A percentile compares a stretch with the other conserved stretches of the same genome.
Conservation (phyloP, 1,139 yeast genomes). For the Debaryomycetaceae sp. region DNA sequence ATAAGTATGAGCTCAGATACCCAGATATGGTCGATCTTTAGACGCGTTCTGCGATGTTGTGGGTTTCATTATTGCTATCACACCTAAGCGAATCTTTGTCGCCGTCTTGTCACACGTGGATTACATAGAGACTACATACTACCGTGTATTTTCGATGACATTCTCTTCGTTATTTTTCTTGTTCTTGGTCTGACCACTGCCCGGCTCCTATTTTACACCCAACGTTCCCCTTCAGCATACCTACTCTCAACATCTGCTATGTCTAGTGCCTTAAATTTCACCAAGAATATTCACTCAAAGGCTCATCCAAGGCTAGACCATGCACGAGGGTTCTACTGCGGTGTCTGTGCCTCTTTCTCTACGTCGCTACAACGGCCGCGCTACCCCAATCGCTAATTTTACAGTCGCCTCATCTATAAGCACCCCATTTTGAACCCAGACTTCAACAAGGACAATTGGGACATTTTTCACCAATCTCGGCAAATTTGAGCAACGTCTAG, state of each 20-base stretch:
- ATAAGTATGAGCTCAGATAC: conserved; percentile 64
- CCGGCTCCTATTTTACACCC: too few relatives aligned
- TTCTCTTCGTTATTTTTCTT: not conserved
- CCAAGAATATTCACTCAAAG: too few relatives aligned
- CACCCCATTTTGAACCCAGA: not conserved
- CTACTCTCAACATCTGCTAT: too few relatives aligned
- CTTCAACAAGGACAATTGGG: not conserved
- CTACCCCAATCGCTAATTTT: too few relatives aligned
- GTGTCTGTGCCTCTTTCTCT: too few relatives aligned
- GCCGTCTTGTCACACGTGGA: not conserved
- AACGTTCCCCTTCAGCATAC: too few relatives aligned
- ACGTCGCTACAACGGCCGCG: too few relatives aligned
- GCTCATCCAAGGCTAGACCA: too few relatives aligned
- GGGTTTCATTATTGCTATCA: not conserved
- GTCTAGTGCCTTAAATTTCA: too few relatives aligned
- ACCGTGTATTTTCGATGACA: not conserved
- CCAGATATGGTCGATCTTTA: conserved; percentile 39
- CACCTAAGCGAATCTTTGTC: not conserved
- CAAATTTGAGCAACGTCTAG: not conserved
- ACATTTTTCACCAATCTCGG: not conserved
- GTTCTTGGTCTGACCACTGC: too few relatives aligned
- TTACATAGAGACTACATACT: not conserved
- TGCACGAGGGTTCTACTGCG: too few relatives aligned
- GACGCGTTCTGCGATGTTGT: not conserved
- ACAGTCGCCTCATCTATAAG: too few relatives aligned